Evolutionary conservation across 768 basidiomycete genomes (phyloP), one percentile per base, ranked within the genome.

Genomic region (Trichaptum fuscoviolaceum): DNA sequence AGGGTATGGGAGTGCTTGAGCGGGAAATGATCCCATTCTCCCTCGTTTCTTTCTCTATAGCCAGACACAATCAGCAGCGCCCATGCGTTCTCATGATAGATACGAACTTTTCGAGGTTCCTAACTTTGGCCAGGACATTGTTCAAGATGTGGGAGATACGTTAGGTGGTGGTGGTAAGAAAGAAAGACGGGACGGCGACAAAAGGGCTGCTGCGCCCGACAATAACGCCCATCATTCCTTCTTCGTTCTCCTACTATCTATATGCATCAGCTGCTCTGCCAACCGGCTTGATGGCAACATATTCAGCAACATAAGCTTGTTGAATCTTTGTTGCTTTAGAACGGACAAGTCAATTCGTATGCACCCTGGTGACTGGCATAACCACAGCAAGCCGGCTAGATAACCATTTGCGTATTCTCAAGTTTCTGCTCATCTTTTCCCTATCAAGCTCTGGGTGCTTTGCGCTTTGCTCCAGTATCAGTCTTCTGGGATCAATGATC

Each of bases 1-100:
- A 93, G 25, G 89, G 89, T 69, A 93, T 86, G 64, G 92, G 92
- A 27, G 92, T 93, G 63, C 85, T 86, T 64, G 92, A 93, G 79
- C 90, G 83, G 35, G 91, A 93, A 74, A 85, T 78, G 71, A 85
- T 80, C 8, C 88, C 88, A 77, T 86, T 88, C 70, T 91, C 89
- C 75, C 82, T 89, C 69, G 77, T 71, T 70, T 93, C 90, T 77
- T 91, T 92, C 64, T 66, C 70, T 66, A 64, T 65, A 52, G 15
- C 12, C 42, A 52, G 42, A 52, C 10, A 52, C 42, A 52, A 52
- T 52, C 15, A 52, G 42, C 42, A 20, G 15, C 42, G 42, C 42
- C 12, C 10, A 52, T 52, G 42, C 42, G 42, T 12, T 52, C 42
- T 20, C 61, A 15, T 7, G 18, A 23, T 9, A 18, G 24, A 61